Conservation (phyloP, 345 rosid genomes). For the Passiflora organensis region DNA sequence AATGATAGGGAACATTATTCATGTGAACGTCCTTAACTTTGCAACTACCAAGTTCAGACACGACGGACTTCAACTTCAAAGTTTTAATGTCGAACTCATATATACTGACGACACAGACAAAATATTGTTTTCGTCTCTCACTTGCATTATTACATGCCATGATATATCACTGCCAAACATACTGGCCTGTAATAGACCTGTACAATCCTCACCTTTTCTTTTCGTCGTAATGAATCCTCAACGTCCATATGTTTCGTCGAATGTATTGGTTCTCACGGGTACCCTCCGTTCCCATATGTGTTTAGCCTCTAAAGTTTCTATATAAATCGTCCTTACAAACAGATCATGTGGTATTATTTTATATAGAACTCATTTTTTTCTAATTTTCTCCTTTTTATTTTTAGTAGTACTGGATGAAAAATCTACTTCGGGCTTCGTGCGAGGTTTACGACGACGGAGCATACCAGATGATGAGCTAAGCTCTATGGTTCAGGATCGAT, state of each 20-base stretch:
- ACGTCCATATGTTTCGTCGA: background rate
- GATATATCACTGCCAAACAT: background rate
- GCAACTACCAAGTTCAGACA: slow-evolving; percentile 34
- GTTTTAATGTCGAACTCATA: slow-evolving; percentile 20
- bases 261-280: no score
- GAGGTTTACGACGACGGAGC: no score
- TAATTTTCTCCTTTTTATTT: background rate
- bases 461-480: no score
- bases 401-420: no score
- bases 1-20: no score
- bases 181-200: background rate
- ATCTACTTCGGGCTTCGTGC: no score
- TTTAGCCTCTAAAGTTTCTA: no score
- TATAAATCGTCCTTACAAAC: no score
- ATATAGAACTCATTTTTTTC: background rate
- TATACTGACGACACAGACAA: background rate
- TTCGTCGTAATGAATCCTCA: background rate
- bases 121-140: background rate
- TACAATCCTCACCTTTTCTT: background rate
- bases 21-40: slow-evolving; percentile 27
- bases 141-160: slow-evolving; percentile 2
- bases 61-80: slow-evolving; percentile 1
- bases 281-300: no score
- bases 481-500: no score
- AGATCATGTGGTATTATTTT: no score